phyloP scores from a whole-genome alignment of 805 yeast genomes.

The Sungouiella thailandica region DNA sequence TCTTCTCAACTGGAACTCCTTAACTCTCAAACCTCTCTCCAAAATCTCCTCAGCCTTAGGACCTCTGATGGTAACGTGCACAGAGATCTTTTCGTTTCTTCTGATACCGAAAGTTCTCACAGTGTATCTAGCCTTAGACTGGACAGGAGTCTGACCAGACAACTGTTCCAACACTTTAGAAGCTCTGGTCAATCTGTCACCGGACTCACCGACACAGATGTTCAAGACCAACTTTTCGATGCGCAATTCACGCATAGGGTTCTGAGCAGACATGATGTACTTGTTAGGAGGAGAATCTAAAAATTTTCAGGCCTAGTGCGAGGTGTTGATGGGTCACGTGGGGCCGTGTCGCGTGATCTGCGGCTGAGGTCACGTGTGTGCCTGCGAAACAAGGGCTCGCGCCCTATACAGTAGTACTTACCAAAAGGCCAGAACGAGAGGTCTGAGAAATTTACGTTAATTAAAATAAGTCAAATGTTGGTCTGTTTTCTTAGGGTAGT shows the following conservation, averaged over 20 bases:
- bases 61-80: slow-evolving; percentile 99
- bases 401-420: no score
- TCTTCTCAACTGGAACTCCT: slow-evolving; percentile 94
- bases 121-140: slow-evolving; percentile 99
- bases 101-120: slow-evolving; percentile 99
- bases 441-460: no score
- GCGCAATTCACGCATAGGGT: slow-evolving; percentile 98
- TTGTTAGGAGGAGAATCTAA: slow-evolving; percentile 1
- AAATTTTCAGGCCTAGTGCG: slow-evolving; percentile 8
- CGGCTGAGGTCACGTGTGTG: slow-evolving; percentile 1
- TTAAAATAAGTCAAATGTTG: no score
- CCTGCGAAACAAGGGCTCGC: slow-evolving; percentile 8
- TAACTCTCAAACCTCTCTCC: slow-evolving; percentile 99
- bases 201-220: slow-evolving; percentile 99
- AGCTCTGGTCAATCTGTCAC: slow-evolving; percentile 99
- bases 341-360: slow-evolving; percentile 1
- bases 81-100: slow-evolving; percentile 99
- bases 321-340: slow-evolving; percentile 2
- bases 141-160: slow-evolving; percentile 99
- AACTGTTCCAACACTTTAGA: slow-evolving; percentile 99
- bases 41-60: slow-evolving; percentile 98
- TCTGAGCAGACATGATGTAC: slow-evolving; percentile 47
- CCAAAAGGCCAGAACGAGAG: no score
- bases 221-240: slow-evolving; percentile 99
- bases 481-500: no score